A percentile compares a stretch with the other conserved stretches of the same genome.
Conservation (phyloP, 306 rosid genomes). For the Castanospermum australe region DNA sequence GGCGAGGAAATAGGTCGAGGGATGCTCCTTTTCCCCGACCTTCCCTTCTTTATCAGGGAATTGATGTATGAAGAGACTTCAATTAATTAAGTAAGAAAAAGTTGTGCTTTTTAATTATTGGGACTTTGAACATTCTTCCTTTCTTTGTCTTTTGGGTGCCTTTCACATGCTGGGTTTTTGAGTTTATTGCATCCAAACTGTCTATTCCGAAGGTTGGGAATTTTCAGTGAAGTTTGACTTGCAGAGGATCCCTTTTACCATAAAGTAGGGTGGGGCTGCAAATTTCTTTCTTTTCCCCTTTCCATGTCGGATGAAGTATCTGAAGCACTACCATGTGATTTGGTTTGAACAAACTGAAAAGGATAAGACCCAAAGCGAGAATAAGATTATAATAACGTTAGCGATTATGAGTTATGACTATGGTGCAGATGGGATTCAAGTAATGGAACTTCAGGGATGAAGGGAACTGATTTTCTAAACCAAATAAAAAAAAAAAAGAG, state of each 20-base stretch:
- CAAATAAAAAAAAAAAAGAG: too few relatives aligned
- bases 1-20: not conserved
- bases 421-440: not conserved
- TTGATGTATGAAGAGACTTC: conserved; percentile 7
- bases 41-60: not conserved
- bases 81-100: not conserved
- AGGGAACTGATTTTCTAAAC: not conserved
- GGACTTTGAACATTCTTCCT: not conserved
- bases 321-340: not conserved
- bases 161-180: conserved; percentile 6
- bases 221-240: not conserved
- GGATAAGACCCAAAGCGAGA: too few relatives aligned
- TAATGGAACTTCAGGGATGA: not conserved
- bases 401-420: too few relatives aligned
- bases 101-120: conserved; percentile 6
- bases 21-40: not conserved
- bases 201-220: not conserved
- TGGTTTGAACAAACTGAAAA: not conserved
- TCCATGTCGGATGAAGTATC: not conserved
- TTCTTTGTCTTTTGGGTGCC: not conserved
- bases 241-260: not conserved
- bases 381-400: too few relatives aligned
- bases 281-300: not conserved
- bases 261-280: conserved; percentile 5
- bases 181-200: not conserved